Evolutionary conservation across 139 green algal genomes (phyloP), one percentile per base, ranked within the genome.

Genomic region (Nannochloris sp.): DNA sequence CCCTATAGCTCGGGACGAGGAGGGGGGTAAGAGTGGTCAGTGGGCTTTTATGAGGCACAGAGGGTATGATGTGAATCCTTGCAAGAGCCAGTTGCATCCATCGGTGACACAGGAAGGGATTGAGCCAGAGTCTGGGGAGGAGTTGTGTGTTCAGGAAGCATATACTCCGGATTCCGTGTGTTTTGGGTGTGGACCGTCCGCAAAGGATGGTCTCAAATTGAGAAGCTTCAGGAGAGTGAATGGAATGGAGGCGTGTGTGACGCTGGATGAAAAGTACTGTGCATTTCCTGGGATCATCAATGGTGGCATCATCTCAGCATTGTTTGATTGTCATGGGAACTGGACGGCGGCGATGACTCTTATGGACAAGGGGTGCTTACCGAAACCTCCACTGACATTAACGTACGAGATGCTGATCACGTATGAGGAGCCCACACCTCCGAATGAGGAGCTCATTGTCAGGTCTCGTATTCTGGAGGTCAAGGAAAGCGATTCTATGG

Each of bases 251-350:
- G 85, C 77, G 2, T 58, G 45, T 2, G 56, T 86, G 3, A 44
- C 28, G 5, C 40, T 84, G 5, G 37, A 70, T 59, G 11, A 44
- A 4, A 76, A 80, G 62, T 89, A 89, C 71, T 82, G 74, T 48
- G 79, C 80, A 49, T 89, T 88, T 61, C 82, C 82, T 3, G 84
- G 85, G 61, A 88, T 94, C 30, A 62, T 94, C 16, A 91, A 90
- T 65, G 87, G 87, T 3, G 87, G 87, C 49, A 74, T 90, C 17
- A 61, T 94, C 0, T 79, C 69, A 23, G 79, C 81, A 2, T 29
- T 88, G 17, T 79, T 94, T 49, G 87, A 94, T 72, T 94, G 87
- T 70, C 87, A 92, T 53, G 79, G 73, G 33, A 83, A 88, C 68
- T 90, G 83, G 86, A 88, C 78, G 13, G 85, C 87, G 2, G 87